phyloP scores from a whole-genome alignment of 257 asterid genomes.

The Nicotiana benthamiana region DNA sequence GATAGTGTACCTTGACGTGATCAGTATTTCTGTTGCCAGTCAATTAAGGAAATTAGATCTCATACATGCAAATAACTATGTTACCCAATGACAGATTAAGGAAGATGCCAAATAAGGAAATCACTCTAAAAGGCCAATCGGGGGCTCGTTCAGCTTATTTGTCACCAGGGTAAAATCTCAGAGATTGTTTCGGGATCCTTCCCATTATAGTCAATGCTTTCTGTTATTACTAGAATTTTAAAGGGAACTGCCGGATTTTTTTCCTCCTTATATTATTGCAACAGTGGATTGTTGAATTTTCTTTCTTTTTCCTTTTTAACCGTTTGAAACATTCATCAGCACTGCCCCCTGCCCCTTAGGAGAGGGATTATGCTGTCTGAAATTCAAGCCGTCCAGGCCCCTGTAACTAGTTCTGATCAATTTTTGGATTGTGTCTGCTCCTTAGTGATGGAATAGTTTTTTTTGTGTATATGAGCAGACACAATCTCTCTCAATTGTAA shows the following conservation, averaged over 20 bases:
- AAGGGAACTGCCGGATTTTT: background rate
- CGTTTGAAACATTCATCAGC: background rate
- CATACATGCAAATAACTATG: background rate
- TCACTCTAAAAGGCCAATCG: background rate
- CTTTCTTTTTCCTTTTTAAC: background rate
- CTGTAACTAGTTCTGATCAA: too few relatives aligned
- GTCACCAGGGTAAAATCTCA: constrained; percentile 6
- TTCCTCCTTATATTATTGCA: background rate
- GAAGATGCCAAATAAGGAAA: background rate
- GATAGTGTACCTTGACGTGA: background rate
- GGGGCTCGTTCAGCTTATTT: background rate
- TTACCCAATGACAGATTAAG: background rate
- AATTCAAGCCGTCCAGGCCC: background rate
- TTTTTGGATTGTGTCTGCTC: too few relatives aligned
- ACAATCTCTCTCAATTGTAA: too few relatives aligned
- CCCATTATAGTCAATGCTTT: background rate
- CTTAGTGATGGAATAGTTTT: too few relatives aligned
- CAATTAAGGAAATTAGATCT: background rate
- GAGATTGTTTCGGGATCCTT: background rate
- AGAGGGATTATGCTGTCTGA: background rate
- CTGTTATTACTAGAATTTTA: background rate
- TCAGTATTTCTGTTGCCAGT: background rate
- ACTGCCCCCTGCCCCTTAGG: background rate
- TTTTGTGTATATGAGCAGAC: too few relatives aligned
- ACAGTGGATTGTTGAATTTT: background rate